Percentiles rank a stretch among this genome's conserved stretches.
Evolutionary conservation across 805 yeast genomes (phyloP).

Genomic region (Sporopachydermia quercuum): DNA sequence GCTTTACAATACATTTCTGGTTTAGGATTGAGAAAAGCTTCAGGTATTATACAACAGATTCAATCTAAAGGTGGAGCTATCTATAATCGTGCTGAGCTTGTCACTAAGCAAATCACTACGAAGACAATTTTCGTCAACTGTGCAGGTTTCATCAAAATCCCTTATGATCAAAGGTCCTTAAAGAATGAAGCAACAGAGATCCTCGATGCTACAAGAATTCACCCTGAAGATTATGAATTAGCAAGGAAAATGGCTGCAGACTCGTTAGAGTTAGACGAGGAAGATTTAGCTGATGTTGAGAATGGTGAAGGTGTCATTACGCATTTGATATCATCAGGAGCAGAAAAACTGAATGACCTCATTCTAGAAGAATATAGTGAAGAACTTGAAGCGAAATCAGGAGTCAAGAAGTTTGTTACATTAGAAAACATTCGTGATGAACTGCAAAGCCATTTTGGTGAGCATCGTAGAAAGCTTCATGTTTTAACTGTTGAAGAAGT

Average conservation of each 20-base stretch:
- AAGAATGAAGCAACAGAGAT: conserved; percentile 46
- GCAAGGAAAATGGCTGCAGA: conserved; percentile 98
- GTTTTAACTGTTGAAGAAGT: conserved; percentile 52
- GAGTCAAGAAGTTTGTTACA: conserved; percentile 63
- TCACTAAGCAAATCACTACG: conserved; percentile 64
- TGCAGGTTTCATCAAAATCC: conserved; percentile 77
- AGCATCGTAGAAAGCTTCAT: conserved; percentile 62
- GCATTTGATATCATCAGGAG: conserved; percentile 56
- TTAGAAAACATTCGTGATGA: conserved; percentile 77
- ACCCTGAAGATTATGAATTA: conserved; percentile 93
- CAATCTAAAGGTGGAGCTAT: conserved; percentile 53
- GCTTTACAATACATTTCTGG: conserved; percentile 75
- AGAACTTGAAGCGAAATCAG: conserved; percentile 56
- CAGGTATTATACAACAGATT: conserved; percentile 70
- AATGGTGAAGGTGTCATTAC: conserved; percentile 72
- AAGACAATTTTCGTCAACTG: conserved; percentile 81
- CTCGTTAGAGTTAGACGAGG: conserved; percentile 92
- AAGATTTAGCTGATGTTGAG: conserved; percentile 68
- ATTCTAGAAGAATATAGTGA: conserved; percentile 86
- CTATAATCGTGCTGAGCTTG: conserved; percentile 61
- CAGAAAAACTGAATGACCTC: conserved; percentile 66
- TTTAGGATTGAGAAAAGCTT: conserved; percentile 89
- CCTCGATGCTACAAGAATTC: conserved; percentile 89
- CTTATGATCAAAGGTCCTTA: conserved; percentile 42
- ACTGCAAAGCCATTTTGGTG: conserved; percentile 76